Conservation (phyloP, 2,329 filamentous ascomycete species). For the Microsporum audouinii region DNA sequence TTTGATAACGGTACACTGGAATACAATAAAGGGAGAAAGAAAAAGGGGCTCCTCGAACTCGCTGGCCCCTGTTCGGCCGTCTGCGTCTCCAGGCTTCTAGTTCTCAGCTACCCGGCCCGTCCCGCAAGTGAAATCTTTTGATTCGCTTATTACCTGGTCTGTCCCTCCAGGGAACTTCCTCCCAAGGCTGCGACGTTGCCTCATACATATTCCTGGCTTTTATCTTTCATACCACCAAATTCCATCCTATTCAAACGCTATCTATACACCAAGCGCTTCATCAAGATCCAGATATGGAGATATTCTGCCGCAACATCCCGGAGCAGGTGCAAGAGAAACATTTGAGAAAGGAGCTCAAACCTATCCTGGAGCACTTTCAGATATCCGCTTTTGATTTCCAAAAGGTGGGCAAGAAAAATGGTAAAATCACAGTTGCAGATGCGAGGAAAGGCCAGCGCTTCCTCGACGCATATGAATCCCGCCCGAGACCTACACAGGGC, state of each 20-base stretch:
- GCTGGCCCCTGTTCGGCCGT: neutral
- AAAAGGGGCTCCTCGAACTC: too few relatives aligned
- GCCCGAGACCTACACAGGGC: neutral
- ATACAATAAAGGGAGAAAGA: neutral
- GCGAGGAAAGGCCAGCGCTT: slow-evolving; percentile 13
- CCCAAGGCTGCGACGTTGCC: neutral
- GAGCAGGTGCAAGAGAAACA: slow-evolving; percentile 15
- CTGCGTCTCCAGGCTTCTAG: neutral
- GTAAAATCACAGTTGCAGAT: slow-evolving; percentile 18
- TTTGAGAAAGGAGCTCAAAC: slow-evolving; percentile 16
- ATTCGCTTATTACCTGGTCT: neutral
- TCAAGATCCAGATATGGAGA: slow-evolving; percentile 15
- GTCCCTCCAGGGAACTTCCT: neutral
- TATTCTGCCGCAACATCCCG: slow-evolving; percentile 20
- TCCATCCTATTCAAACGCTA: neutral
- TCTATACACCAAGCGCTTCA: neutral
- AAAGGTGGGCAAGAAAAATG: slow-evolving; percentile 15
- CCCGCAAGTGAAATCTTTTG: neutral
- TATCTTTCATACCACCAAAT: neutral
- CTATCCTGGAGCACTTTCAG: slow-evolving; percentile 14
- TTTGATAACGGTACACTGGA: neutral
- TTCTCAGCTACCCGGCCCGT: neutral
- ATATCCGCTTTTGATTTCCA: slow-evolving; percentile 18
- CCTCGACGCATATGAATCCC: slow-evolving; percentile 14
- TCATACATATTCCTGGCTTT: neutral